These are phyloP conservation scores for Scutellaria minor DNA, from an alignment of 257 asterid species.

Conservation along the genomic window DNA sequence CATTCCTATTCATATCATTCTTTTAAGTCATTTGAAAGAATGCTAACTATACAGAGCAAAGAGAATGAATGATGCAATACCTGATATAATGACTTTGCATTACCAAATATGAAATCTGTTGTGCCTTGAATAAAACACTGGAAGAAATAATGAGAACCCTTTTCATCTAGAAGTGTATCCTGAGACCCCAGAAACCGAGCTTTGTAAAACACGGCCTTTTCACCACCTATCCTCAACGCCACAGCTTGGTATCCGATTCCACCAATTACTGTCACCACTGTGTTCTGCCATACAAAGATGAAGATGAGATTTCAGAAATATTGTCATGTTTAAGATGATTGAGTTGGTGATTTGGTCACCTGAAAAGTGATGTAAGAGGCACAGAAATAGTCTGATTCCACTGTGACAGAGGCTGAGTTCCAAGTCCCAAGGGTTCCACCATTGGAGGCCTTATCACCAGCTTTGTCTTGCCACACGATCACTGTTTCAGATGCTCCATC, in stretches of 20 bases:
- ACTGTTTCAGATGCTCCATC: slow-evolving; percentile 43
- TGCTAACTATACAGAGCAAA: neutral
- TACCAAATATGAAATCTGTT: slow-evolving; percentile 80
- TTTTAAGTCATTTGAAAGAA: neutral
- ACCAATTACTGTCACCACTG: slow-evolving; percentile 44
- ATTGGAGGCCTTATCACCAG: slow-evolving; percentile 49
- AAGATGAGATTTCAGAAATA: neutral
- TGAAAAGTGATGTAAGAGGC: slow-evolving; percentile 74
- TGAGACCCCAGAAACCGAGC: slow-evolving; percentile 78
- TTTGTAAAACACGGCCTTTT: slow-evolving; percentile 66
- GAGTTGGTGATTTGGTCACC: slow-evolving; percentile 36
- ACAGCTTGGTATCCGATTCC: slow-evolving; percentile 67
- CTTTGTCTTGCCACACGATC: slow-evolving; percentile 78
- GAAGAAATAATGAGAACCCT: slow-evolving; percentile 65
- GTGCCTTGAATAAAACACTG: slow-evolving; percentile 72
- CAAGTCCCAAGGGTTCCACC: slow-evolving; percentile 64
- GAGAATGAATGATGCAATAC: slow-evolving; percentile 30
- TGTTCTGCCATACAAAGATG: slow-evolving; percentile 51
- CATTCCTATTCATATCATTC: slow-evolving; percentile 51
- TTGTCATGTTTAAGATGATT: too few species aligned
- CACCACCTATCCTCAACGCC: slow-evolving; percentile 69
- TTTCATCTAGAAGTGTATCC: slow-evolving; percentile 74
- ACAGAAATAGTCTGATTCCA: slow-evolving; percentile 74
- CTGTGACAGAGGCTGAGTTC: slow-evolving; percentile 68
- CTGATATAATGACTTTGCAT: slow-evolving; percentile 71